Evolutionary conservation across 176 grass and related monocot genomes (phyloP), one percentile per base, ranked within the genome.

Genomic region (Poa pratensis): DNA sequence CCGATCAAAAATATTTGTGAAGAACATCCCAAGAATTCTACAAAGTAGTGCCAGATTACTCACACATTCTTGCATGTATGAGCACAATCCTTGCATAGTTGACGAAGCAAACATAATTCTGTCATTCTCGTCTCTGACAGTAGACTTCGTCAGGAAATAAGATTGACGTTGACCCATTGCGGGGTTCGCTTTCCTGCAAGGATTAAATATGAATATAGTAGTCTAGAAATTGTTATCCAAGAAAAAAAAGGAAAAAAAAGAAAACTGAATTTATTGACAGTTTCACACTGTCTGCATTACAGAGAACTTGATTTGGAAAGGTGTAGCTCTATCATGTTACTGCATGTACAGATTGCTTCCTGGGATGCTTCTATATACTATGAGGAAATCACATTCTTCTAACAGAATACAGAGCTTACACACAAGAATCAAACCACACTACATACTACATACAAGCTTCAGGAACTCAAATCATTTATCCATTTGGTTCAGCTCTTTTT

Each of bases 81-180:
- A 3, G 16, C 19, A 0, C 46, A 5, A 13, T 46, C 30, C 78
- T 76, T 82, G 32, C 48, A 76, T 67, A 55, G 34, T 57, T 76
- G 79, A 55, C 26, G 19, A 1, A 6, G 26, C 85, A 55, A 58
- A 82, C 69, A 46, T 82, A 22, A 68, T 22, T 58, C 34, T 76
- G 59, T 35, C 16, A 68, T 76, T 82, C 61, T 87, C 58, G n/a
- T 50, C 34, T 57, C 1, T 24, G 4, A 22, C 30, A 46, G 46
- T 55, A 43, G 9, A 35, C 8, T 48, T 82, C 1, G 32, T n/a
- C 30, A 19, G 53, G 53, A 8, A 6, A 32, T 22, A 3, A 80
- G n/a, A 68, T 6, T 15, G 45, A 48, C 70, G 28, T 11, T 39
- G 49, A 67, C 78, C 85, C 78, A 87, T 87, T 5, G 58, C 48